Base-by-base conservation (phyloP, 371 early-diverging fungal genomes). In the Aphelidium insulamus region DNA sequence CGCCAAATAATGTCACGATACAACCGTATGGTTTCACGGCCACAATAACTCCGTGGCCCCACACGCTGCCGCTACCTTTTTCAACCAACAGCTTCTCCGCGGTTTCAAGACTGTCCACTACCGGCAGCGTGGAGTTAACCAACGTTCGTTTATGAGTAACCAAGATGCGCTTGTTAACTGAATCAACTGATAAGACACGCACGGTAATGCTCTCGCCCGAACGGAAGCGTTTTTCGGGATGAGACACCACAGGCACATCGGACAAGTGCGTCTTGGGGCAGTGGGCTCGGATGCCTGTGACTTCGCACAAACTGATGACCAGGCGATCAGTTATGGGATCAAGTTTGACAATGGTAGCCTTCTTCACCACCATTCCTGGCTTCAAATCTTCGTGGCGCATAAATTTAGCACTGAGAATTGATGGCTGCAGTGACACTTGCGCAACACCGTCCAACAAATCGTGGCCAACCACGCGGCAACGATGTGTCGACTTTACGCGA, bases 121-220 rank as follows among this genome's bases (percentile, higher is more conserved):
- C 44, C 3, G 78, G 72, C 16, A 69, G 50, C 36, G 64, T 65
- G 26, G 66, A 66, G 33, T 71, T 61, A 32, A 88, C 54, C n/a
- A 91, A 48, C 8, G 69, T 57, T 38, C 75, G 77, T 46, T 80
- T 83, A 38, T 72, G 49, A 1, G 90, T 85, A 30, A 90, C 41
- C 10, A 49, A 36, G 16, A 90, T 48, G 26, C 57, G 58, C 36
- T 56, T 51, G 23, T 61, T 56, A 3, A 41, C 54, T 0, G 44
- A 19, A 36, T 78, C 59, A 6, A 62, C 52, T 7, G 53, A 50
- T 12, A 82, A 51, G 5, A 90, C 85, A 33, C 77, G 69, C 48
- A 65, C 69, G 39, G 59, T 61, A 22, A 82, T 42, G 20, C 46
- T 46, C 36, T 57, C 58, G 16, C 79, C 86, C 2, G 50, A 41